Conservation (phyloP, 2,329 filamentous ascomycete genomes). For the Talaromyces rugulosus region DNA sequence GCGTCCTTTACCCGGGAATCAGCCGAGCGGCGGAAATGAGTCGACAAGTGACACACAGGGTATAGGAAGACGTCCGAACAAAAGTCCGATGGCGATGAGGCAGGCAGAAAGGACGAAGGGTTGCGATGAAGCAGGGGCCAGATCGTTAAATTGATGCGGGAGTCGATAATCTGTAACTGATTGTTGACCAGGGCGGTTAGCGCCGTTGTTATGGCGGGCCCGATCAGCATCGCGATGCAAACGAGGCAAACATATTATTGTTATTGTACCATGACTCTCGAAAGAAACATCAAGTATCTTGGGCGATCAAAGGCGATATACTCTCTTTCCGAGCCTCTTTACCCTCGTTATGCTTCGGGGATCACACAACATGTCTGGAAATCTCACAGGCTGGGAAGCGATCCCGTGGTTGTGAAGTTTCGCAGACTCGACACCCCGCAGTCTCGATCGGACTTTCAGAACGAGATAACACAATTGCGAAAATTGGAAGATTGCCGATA, state of each 20-base stretch:
- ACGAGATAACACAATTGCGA: too few species aligned
- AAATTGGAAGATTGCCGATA: too few species aligned
- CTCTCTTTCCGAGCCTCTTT: too few species aligned
- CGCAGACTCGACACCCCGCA: too few species aligned
- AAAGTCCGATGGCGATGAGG: background rate
- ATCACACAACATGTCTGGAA: too few species aligned
- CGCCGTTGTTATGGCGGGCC: background rate
- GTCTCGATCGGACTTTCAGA: too few species aligned
- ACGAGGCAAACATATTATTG: background rate
- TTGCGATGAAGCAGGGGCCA: constrained; percentile 10
- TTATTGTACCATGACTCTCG: too few species aligned
- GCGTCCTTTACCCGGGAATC: constrained; percentile 4
- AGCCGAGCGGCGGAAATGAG: constrained; percentile 5
- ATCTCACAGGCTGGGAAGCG: too few species aligned
- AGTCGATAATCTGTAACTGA: constrained; percentile 1
- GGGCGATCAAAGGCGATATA: too few species aligned
- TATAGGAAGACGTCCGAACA: background rate
- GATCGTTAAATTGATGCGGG: constrained; percentile 8
- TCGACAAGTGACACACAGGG: background rate
- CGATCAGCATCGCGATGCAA: background rate
- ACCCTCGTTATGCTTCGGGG: too few species aligned
- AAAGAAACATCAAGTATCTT: too few species aligned
- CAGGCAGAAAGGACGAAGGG: background rate
- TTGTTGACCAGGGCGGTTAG: background rate
- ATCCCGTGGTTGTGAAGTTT: too few species aligned